These are phyloP conservation scores for Fusarium nodosum DNA, from an alignment of 2,329 filamentous ascomycete genomes.

Conservation along the genomic window DNA sequence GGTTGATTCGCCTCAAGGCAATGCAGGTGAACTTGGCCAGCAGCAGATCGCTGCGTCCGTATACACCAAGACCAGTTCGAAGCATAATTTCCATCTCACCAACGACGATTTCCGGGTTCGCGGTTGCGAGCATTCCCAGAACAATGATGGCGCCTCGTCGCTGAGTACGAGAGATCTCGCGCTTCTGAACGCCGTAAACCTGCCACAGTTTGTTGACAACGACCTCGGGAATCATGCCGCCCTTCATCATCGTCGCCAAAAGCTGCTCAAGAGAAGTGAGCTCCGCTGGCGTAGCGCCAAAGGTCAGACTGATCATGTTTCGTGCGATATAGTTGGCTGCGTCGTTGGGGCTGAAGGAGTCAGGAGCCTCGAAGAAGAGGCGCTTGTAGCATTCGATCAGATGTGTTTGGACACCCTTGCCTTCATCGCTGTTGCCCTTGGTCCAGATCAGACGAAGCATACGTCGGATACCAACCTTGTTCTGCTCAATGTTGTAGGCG, in stretches of 20 bases:
- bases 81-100: slow-evolving; percentile 96
- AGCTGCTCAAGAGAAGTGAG: slow-evolving; percentile 95
- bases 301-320: slow-evolving; percentile 99
- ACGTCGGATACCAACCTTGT: slow-evolving; percentile 89
- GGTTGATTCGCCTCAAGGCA: slow-evolving; percentile 90
- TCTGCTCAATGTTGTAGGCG: slow-evolving; percentile 95
- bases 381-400: slow-evolving; percentile 97
- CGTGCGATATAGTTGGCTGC: slow-evolving; percentile 94
- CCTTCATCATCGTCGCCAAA: slow-evolving; percentile 97
- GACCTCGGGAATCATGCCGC: slow-evolving; percentile 84
- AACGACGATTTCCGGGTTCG: slow-evolving; percentile 91
- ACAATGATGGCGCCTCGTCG: slow-evolving; percentile 95
- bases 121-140: slow-evolving; percentile 94
- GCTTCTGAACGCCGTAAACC: slow-evolving; percentile 93
- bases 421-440: slow-evolving; percentile 98
- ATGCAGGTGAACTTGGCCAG: slow-evolving; percentile 97
- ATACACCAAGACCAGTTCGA: slow-evolving; percentile 84
- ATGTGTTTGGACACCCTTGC: slow-evolving; percentile 96
- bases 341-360: slow-evolving; percentile 87
- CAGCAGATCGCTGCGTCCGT: slow-evolving; percentile 85
- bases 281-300: slow-evolving; percentile 93
- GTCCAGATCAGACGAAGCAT: slow-evolving; percentile 99
- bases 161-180: slow-evolving; percentile 92
- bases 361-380: slow-evolving; percentile 95
- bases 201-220: slow-evolving; percentile 97